Conservation (phyloP, 106 monocot species). For the Dactylorhiza incarnata region DNA sequence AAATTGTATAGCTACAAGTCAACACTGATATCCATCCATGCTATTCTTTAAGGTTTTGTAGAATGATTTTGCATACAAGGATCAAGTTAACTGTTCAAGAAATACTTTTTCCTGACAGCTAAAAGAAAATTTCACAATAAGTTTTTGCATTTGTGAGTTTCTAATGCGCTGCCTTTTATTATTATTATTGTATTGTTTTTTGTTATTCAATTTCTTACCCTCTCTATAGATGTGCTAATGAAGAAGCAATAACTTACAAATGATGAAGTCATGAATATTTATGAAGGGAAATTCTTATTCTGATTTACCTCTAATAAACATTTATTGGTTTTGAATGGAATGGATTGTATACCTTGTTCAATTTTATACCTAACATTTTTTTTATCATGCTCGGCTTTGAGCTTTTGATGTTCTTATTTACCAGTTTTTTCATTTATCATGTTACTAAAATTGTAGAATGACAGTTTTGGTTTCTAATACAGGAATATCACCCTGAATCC, state of each 20-base stretch:
- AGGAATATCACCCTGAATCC: constrained; percentile 90
- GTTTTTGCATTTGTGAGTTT: not conserved
- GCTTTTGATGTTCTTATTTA: not conserved
- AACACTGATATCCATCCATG: not conserved
- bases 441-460: not conserved
- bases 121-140: not conserved
- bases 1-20: not conserved
- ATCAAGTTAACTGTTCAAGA: not conserved
- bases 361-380: not conserved
- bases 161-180: not conserved
- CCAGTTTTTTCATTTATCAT: not conserved
- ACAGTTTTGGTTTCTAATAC: constrained; percentile 10
- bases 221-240: not conserved
- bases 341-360: not conserved
- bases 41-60: not conserved
- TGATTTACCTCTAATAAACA: constrained; percentile 1
- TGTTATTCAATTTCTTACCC: too few relatives aligned
- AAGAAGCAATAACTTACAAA: not conserved
- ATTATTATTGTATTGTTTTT: too few relatives aligned
- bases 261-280: constrained; percentile 1
- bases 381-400: not conserved
- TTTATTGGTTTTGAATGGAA: not conserved
- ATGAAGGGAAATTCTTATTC: not conserved
- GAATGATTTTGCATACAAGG: not conserved
- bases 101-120: not conserved